phyloP scores from a whole-genome alignment of 2,329 filamentous ascomycete species.

The Lasiodiplodia hormozganensis region DNA sequence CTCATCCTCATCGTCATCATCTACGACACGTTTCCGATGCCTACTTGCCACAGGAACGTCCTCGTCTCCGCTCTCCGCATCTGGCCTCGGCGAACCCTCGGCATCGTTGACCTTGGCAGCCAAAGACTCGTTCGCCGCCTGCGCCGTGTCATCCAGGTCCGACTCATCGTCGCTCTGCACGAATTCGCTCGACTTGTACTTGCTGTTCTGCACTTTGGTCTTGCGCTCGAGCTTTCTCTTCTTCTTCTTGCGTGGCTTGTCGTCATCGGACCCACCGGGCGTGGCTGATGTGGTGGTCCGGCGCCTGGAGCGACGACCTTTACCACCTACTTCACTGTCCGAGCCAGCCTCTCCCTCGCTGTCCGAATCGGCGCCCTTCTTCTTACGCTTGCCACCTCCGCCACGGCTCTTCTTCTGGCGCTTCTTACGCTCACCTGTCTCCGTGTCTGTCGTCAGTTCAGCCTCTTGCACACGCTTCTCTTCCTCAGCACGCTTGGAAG shows the following conservation, averaged over 20 bases:
- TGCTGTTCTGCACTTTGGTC: slow-evolving; percentile 53
- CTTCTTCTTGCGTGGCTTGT: slow-evolving; percentile 65
- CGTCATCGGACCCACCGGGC: slow-evolving; percentile 61
- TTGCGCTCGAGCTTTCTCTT: slow-evolving; percentile 66
- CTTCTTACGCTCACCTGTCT: slow-evolving; percentile 85
- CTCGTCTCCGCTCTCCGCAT: slow-evolving; percentile 26
- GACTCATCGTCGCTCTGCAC: slow-evolving; percentile 75
- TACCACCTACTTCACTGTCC: slow-evolving; percentile 46
- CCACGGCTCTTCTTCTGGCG: slow-evolving; percentile 60
- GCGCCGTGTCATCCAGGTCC: slow-evolving; percentile 16
- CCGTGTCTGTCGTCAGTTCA: slow-evolving; percentile 63
- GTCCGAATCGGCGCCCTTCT: slow-evolving; percentile 63
- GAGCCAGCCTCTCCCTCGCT: slow-evolving; percentile 51
- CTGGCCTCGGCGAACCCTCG: slow-evolving; percentile 37
- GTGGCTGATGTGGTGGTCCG: slow-evolving; percentile 45
- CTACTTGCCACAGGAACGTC: slow-evolving; percentile 21
- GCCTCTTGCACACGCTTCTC: slow-evolving; percentile 72
- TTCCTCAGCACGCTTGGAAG: slow-evolving; percentile 74
- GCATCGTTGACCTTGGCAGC: slow-evolving; percentile 32
- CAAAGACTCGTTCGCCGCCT: slow-evolving; percentile 26
- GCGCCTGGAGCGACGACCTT: slow-evolving; percentile 43
- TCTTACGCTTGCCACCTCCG: slow-evolving; percentile 62
- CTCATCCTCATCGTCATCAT: slow-evolving; percentile 32
- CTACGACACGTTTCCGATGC: slow-evolving; percentile 31
- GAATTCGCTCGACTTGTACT: slow-evolving; percentile 87